Evolutionary conservation across 495 filamentous ascomycete genomes (phyloP).

Genomic region (Mytilinidion resinicola): DNA sequence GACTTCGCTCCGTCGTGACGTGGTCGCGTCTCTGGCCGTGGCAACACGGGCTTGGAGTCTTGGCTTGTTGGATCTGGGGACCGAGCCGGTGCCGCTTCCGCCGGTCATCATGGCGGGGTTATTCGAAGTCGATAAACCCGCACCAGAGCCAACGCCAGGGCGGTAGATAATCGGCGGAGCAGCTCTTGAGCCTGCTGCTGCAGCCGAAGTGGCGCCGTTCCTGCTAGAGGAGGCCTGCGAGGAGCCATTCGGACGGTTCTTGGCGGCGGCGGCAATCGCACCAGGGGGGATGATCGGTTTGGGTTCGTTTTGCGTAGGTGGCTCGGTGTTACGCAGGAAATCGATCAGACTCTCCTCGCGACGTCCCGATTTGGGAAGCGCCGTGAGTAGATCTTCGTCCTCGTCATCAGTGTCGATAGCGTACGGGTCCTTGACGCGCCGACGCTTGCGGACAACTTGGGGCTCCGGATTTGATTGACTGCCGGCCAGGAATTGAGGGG

Average conservation of each 20-base stretch:
- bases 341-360: slow-evolving; percentile 72
- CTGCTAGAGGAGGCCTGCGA: neutral
- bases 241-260: slow-evolving; percentile 2
- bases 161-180: neutral
- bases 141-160: no score
- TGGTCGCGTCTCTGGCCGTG: slow-evolving; percentile 6
- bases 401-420: slow-evolving; percentile 83
- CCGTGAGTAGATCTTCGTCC: slow-evolving; percentile 53
- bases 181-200: neutral
- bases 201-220: slow-evolving; percentile 7
- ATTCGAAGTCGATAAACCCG: neutral
- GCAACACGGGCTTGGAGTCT: slow-evolving; percentile 14
- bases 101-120: slow-evolving; percentile 4
- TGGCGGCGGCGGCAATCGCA: slow-evolving; percentile 12
- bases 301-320: slow-evolving; percentile 46
- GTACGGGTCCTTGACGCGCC: slow-evolving; percentile 81
- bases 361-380: slow-evolving; percentile 34
- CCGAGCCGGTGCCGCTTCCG: slow-evolving; percentile 1
- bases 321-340: slow-evolving; percentile 78
- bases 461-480: slow-evolving; percentile 22
- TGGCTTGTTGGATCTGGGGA: slow-evolving; percentile 12
- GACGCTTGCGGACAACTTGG: slow-evolving; percentile 54
- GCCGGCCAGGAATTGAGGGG: slow-evolving; percentile 21
- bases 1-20: slow-evolving; percentile 42
- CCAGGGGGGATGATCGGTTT: slow-evolving; percentile 37